A percentile compares a stretch with the other conserved stretches of the same genome.
phyloP scores from a whole-genome alignment of 306 rosid species.

The Luffa acutangula region DNA sequence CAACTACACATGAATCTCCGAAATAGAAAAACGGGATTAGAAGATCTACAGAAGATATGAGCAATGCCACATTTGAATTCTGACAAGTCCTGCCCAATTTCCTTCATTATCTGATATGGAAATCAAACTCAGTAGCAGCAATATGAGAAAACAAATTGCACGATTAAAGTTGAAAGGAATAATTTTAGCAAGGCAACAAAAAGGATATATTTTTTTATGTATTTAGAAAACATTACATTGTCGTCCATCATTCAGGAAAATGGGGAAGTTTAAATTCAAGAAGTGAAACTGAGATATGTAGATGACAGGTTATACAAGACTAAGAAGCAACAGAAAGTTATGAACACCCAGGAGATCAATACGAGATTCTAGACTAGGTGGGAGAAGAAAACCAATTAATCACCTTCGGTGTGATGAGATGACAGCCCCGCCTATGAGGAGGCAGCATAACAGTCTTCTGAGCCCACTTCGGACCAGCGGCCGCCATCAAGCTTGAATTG shows the following conservation, averaged over 20 bases:
- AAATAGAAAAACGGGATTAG: background rate
- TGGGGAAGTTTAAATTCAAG: background rate
- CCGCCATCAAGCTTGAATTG: constrained; percentile 31
- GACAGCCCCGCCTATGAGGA: constrained; percentile 73
- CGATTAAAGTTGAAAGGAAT: background rate
- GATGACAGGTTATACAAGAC: background rate
- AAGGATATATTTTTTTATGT: background rate
- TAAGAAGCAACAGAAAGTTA: background rate
- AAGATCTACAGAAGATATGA: constrained; percentile 69
- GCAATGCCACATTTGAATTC: constrained; percentile 89
- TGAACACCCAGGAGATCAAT: background rate
- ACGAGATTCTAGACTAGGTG: background rate
- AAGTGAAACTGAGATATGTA: background rate
- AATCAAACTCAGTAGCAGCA: background rate
- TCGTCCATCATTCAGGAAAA: background rate
- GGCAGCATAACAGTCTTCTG: constrained; percentile 73
- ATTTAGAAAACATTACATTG: too few species aligned
- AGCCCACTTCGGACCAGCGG: constrained; percentile 72
- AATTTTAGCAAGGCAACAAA: background rate
- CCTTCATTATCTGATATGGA: constrained; percentile 48
- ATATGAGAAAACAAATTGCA: background rate
- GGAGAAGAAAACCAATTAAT: background rate
- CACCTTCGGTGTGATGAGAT: constrained; percentile 82
- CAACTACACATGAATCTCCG: background rate
- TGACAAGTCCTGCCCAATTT: constrained; percentile 70